These are phyloP conservation scores for Claviceps capensis DNA, from an alignment of 2,329 filamentous ascomycete species.

Conservation along the genomic window DNA sequence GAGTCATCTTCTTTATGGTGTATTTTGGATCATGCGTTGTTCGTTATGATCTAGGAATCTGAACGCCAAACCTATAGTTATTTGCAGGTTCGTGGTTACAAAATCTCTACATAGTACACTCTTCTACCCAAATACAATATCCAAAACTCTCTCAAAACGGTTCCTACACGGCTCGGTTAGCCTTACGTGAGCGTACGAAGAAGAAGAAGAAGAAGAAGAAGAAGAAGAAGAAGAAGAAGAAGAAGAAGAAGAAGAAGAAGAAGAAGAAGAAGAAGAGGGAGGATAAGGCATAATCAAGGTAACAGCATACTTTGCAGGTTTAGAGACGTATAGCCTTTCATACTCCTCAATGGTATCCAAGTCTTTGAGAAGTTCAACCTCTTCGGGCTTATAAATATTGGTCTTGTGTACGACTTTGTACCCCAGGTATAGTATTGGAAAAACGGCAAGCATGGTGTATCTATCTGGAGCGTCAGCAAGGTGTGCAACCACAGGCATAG, in stretches of 20 bases:
- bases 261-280: too few species aligned
- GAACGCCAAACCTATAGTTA: background rate
- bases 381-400: constrained; percentile 36
- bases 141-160: constrained; percentile 10
- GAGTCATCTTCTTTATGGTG: too few species aligned
- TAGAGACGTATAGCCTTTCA: constrained; percentile 42
- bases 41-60: background rate
- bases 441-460: constrained; percentile 61
- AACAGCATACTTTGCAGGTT: constrained; percentile 35
- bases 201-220: too few species aligned
- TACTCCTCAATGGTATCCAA: constrained; percentile 57
- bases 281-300: background rate
- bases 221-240: too few species aligned
- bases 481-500: background rate
- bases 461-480: constrained; percentile 12
- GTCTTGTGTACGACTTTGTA: constrained; percentile 62
- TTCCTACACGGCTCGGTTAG: constrained; percentile 3
- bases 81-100: background rate
- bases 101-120: background rate
- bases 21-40: too few species aligned
- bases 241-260: too few species aligned
- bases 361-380: constrained; percentile 50
- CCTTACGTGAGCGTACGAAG: background rate
- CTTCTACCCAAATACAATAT: constrained; percentile 9
- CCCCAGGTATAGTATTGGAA: constrained; percentile 52